Conservation (phyloP, 768 basidiomycete species). For the Xanthoconium stramineum region DNA sequence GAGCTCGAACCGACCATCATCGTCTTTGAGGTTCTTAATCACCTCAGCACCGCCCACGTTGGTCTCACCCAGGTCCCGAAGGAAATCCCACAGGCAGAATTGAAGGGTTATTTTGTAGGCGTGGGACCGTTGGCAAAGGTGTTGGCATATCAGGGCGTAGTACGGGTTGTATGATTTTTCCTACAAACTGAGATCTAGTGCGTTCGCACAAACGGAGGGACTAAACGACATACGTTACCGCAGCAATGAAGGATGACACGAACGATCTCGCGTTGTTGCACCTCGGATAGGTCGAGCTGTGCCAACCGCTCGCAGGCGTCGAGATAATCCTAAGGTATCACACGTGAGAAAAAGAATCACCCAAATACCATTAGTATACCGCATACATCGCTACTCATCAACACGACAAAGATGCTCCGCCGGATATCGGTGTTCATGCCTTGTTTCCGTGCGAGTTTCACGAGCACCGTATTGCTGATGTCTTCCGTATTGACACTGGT, state of each 20-base stretch:
- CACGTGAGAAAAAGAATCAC: not conserved
- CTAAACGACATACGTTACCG: conserved; percentile 61
- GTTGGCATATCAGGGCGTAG: conserved; percentile 85
- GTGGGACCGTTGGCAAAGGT: conserved; percentile 69
- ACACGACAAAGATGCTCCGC: conserved; percentile 83
- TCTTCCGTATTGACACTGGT: conserved; percentile 29
- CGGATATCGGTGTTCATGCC: conserved; percentile 99
- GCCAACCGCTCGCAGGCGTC: conserved; percentile 91
- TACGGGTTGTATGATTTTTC: conserved; percentile 95
- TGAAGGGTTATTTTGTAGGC: conserved; percentile 90
- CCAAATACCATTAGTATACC: not conserved
- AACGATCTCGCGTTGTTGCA: conserved; percentile 94
- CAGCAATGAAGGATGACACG: conserved; percentile 91
- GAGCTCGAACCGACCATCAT: conserved; percentile 42
- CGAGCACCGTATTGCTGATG: conserved; percentile 41
- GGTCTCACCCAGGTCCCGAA: conserved; percentile 85
- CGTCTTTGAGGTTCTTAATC: conserved; percentile 55
- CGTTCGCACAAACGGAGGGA: not conserved
- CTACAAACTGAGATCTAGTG: conserved; percentile 26
- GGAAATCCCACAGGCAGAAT: conserved; percentile 95
- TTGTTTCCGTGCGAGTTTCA: conserved; percentile 86
- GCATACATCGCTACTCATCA: conserved; percentile 94
- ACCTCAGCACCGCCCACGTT: conserved; percentile 78
- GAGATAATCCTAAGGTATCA: conserved; percentile 76
- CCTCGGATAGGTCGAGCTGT: conserved; percentile 78